Percentiles rank a stretch among this genome's conserved stretches.
These are phyloP conservation scores for Trametes villosa DNA, from an alignment of 768 basidiomycete species.

Conservation along the genomic window DNA sequence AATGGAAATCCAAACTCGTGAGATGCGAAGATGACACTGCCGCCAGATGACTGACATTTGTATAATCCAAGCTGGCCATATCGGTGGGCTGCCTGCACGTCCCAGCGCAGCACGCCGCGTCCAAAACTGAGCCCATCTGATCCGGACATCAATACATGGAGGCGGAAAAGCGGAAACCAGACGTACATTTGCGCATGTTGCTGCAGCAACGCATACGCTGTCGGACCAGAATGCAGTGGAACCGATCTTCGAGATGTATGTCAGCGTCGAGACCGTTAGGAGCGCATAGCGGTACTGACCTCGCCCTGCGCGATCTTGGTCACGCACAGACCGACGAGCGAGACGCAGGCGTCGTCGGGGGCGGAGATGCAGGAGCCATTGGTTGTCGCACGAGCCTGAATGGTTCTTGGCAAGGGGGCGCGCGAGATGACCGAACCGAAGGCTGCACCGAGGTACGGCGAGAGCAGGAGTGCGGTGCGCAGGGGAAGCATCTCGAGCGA, in stretches of 20 bases:
- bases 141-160: neutral
- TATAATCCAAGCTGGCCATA: conserved; percentile 2
- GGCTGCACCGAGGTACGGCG: neutral
- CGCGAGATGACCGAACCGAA: neutral
- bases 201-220: conserved; percentile 2
- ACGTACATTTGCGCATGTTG: conserved; percentile 8
- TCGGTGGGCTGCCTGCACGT: conserved; percentile 6
- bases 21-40: too few species aligned
- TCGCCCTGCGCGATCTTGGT: neutral
- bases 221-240: conserved; percentile 3
- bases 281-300: neutral
- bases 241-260: neutral
- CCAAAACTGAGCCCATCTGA: conserved; percentile 5
- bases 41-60: neutral
- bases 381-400: neutral
- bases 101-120: conserved; percentile 9
- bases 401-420: neutral
- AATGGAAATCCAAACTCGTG: neutral
- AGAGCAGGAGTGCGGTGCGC: neutral
- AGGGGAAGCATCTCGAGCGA: neutral
- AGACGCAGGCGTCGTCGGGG: neutral
- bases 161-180: neutral
- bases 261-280: neutral
- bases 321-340: neutral
- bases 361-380: neutral